These are phyloP conservation scores for Lanmaoa rubissima DNA, from an alignment of 768 basidiomycete genomes.

Conservation along the genomic window DNA sequence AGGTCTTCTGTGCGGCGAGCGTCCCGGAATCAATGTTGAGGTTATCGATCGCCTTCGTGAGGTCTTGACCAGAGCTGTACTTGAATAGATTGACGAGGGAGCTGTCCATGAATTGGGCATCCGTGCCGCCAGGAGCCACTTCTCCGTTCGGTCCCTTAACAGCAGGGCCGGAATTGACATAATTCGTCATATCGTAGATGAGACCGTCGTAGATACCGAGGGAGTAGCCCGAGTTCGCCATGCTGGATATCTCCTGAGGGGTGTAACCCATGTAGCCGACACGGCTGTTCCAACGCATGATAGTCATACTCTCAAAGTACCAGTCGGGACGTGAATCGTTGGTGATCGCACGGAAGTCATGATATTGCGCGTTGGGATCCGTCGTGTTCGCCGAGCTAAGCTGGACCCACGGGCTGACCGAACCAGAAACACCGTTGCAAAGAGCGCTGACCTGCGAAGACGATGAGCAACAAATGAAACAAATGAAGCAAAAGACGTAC, in stretches of 20 bases:
- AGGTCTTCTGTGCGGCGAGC: conserved; percentile 75
- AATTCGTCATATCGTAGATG: conserved; percentile 85
- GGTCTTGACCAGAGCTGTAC: conserved; percentile 68
- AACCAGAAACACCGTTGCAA: conserved; percentile 81
- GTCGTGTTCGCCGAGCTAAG: conserved; percentile 76
- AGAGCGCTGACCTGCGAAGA: conserved; percentile 75
- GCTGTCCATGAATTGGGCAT: conserved; percentile 71
- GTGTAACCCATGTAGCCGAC: conserved; percentile 88
- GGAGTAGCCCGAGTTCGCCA: conserved; percentile 59
- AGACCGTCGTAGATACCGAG: conserved; percentile 86
- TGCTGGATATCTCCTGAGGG: conserved; percentile 66
- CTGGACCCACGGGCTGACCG: conserved; percentile 80
- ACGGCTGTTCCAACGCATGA: conserved; percentile 87
- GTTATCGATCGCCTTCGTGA: conserved; percentile 70
- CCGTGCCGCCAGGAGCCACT: conserved; percentile 39
- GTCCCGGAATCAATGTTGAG: conserved; percentile 59
- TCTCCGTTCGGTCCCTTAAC: conserved; percentile 48
- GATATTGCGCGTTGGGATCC: conserved; percentile 77
- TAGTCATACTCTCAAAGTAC: conserved; percentile 95
- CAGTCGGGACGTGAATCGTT: conserved; percentile 95
- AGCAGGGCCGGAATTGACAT: conserved; percentile 69
- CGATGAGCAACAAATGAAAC: background rate
- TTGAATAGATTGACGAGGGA: conserved; percentile 73
- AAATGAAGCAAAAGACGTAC: conserved; percentile 37
- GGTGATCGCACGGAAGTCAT: conserved; percentile 90